Base-by-base conservation (phyloP, 371 early-diverging fungal genomes). In the Rhizopus delemar region DNA sequence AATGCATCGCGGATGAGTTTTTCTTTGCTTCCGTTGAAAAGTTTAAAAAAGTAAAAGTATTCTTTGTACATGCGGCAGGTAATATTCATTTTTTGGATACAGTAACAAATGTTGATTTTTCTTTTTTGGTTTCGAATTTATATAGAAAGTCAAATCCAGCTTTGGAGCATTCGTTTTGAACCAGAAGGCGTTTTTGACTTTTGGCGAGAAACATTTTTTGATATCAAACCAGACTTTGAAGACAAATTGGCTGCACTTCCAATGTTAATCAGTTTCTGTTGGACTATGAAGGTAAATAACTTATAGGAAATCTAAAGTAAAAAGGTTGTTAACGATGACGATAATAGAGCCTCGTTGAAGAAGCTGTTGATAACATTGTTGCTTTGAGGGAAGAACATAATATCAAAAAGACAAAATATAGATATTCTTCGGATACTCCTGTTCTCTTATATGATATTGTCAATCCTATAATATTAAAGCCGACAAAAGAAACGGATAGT, bases 151-250 rank as follows among this genome's bases (percentile, higher is more conserved):
- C 39, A 5, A 8, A 13, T 52, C 13, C 46, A 53, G 36, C 29
- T 59, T 5, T 59, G 60, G 53, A 46, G 53, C 35, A 13, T 59
- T 3, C 15, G 53, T 8, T 59, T 13, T 36, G 41, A 51, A 49
- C 16, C 52, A 16, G 53, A 59, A 38, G 60, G 53, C n/a, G n/a
- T 59, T 41, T 59, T 51, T 16, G 59, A 59, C 22, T 43, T 52
- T 35, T 53, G 53, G 53, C 41, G 52, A 34, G 59, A 59, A 32
- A 5, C 29, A 1, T 22, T 8, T 12, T 29, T 59, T 2, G 5
- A 36, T 7, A 45, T 59, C 28, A 29, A 31, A 15, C 60, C 60
- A 4, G 39, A 59, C 6, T 59, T 35, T 28, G 53, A 59, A 38
- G 60, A 53, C 32, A 45, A 15, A 39, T 28, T 31, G n/a, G 38